Conservation (phyloP, 345 rosid genomes). For the Atalantia buxifolia region DNA sequence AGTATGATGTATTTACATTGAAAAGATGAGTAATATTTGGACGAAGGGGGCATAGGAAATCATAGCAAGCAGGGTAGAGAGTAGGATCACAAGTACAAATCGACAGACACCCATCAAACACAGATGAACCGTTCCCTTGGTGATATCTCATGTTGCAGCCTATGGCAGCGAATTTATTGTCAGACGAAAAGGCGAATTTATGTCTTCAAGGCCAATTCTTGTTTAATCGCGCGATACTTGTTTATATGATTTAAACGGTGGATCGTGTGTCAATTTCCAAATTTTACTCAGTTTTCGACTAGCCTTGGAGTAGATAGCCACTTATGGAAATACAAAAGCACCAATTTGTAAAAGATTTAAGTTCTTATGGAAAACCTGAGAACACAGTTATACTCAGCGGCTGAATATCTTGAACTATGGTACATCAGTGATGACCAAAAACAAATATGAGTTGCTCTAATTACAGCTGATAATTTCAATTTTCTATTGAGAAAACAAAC, state of each 20-base stretch:
- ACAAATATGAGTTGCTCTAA: constrained; percentile 55
- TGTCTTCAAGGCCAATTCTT: neutral
- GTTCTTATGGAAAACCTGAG: constrained; percentile 42
- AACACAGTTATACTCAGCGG: constrained; percentile 80
- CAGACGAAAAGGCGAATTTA: no score
- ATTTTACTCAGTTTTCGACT: neutral
- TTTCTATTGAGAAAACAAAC: neutral
- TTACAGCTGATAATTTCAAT: neutral
- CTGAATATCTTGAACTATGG: constrained; percentile 82
- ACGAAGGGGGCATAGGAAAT: no score
- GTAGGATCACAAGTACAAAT: no score
- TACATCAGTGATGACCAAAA: constrained; percentile 77
- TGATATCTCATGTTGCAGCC: no score
- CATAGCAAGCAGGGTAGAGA: no score
- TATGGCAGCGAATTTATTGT: no score
- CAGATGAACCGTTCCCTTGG: no score
- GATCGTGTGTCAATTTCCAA: neutral
- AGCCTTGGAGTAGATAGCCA: neutral
- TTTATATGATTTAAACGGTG: neutral
- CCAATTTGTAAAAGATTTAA: neutral
- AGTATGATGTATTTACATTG: no score
- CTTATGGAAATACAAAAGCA: neutral
- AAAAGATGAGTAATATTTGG: no score
- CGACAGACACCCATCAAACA: no score
- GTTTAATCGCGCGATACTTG: neutral